phyloP scores from a whole-genome alignment of 1,284 basidiomycete genomes.

The Cutaneotrichosporon dermatis region DNA sequence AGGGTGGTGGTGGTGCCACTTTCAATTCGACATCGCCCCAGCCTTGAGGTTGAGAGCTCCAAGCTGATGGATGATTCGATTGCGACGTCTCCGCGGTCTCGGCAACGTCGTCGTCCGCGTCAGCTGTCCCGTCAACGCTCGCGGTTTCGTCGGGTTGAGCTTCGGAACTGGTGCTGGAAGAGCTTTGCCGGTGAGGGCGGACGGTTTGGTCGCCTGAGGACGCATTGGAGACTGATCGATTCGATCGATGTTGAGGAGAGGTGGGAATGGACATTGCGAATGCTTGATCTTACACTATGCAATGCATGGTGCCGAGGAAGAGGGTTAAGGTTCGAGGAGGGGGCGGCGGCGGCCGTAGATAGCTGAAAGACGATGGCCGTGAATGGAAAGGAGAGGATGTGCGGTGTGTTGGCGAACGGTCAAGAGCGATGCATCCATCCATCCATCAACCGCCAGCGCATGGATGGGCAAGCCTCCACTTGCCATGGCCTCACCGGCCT shows the following conservation, averaged over 20 bases:
- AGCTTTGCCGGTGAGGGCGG: neutral
- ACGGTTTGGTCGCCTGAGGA: conserved; percentile 6
- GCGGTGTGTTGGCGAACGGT: no score
- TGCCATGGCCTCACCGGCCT: no score
- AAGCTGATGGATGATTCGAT: neutral
- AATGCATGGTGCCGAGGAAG: neutral
- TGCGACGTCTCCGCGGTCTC: neutral
- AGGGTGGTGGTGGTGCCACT: conserved; percentile 1
- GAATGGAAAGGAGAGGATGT: no score
- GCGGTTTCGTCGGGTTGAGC: neutral
- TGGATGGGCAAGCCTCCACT: no score
- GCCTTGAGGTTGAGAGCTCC: neutral
- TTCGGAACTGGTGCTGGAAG: neutral
- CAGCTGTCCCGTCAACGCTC: neutral
- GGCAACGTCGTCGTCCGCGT: neutral
- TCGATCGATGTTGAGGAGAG: neutral
- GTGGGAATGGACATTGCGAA: neutral
- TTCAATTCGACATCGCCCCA: neutral
- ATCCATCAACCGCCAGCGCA: no score
- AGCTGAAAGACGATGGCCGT: no score
- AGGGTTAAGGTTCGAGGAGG: neutral
- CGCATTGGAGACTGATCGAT: neutral
- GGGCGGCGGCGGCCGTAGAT: no score
- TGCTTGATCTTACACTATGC: neutral
- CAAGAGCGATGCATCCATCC: no score